Conservation (phyloP, 148 eudicot genomes). For the Rhododendron ferrugineum region DNA sequence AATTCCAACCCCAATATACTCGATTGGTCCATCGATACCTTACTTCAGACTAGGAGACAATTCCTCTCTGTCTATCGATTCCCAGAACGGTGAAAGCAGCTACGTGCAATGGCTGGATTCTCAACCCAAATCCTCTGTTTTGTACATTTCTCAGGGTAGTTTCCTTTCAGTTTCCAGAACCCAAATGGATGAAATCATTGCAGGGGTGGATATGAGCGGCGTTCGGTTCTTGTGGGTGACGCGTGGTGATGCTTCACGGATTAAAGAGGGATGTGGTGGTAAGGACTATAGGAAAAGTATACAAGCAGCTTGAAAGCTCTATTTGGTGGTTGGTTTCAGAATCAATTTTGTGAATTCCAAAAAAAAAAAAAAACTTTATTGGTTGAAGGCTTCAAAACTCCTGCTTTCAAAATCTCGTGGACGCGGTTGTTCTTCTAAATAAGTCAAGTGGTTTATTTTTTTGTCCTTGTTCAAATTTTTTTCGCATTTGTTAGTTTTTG, state of each 20-base stretch:
- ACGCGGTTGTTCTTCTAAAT: no score
- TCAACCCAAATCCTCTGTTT: slow-evolving; percentile 14
- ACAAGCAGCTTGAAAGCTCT: not conserved
- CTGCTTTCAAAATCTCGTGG: no score
- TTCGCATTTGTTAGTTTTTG: no score
- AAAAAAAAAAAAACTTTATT: no score
- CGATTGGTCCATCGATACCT: slow-evolving; percentile 36
- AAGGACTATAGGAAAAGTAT: not conserved
- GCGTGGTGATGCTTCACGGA: slow-evolving; percentile 5
- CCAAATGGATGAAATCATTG: slow-evolving; percentile 17
- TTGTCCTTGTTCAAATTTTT: no score
- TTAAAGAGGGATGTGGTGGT: not conserved
- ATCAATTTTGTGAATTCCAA: not conserved
- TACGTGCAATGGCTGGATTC: slow-evolving; percentile 45
- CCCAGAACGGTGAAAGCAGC: not conserved
- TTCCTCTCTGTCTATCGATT: not conserved
- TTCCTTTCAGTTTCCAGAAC: slow-evolving; percentile 14
- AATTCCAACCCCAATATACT: slow-evolving; percentile 11
- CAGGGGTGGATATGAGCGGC: slow-evolving; percentile 4
- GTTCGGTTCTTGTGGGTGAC: slow-evolving; percentile 13
- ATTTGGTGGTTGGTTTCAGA: not conserved
- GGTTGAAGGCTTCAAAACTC: no score
- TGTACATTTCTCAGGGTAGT: slow-evolving; percentile 16
- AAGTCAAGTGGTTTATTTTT: no score
- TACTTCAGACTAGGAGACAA: slow-evolving; percentile 21